Conservation (phyloP, 2,329 filamentous ascomycete genomes). For the Lizonia empirigonia region DNA sequence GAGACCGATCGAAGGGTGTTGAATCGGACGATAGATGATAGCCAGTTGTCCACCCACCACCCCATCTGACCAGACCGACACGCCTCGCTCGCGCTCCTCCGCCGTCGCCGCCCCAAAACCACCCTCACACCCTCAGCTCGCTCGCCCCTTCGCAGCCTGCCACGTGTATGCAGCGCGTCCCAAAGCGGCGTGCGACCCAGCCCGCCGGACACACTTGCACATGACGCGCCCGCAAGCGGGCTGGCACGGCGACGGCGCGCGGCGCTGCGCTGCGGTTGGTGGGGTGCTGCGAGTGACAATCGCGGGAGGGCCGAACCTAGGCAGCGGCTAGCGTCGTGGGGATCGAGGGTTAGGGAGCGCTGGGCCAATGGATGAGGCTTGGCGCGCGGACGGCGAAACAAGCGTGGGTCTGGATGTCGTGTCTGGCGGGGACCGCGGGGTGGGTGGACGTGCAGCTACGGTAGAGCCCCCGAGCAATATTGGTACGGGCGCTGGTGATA, state of each 20-base stretch:
- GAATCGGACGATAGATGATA: too few relatives aligned
- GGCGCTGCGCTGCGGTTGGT: slow-evolving; percentile 26
- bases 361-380: slow-evolving; percentile 41
- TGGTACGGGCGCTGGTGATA: slow-evolving; percentile 34
- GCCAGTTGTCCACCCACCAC: too few relatives aligned
- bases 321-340: slow-evolving; percentile 12
- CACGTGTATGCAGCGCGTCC: slow-evolving; percentile 42
- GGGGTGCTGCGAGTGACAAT: slow-evolving; percentile 12
- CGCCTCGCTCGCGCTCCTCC: slow-evolving; percentile 3
- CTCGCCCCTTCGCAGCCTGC: slow-evolving; percentile 39
- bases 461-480: too few relatives aligned
- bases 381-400: slow-evolving; percentile 43
- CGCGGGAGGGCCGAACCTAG: slow-evolving; percentile 22
- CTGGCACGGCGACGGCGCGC: slow-evolving; percentile 1
- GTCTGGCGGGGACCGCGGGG: slow-evolving; percentile 1
- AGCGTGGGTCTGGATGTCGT: slow-evolving; percentile 21
- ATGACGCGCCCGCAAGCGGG: slow-evolving; percentile 22
- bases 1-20: background rate
- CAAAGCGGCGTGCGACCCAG: slow-evolving; percentile 21
- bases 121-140: slow-evolving; percentile 16
- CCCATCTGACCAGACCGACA: too few relatives aligned
- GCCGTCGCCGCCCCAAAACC: background rate
- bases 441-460: slow-evolving; percentile 15
- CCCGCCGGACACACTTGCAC: slow-evolving; percentile 21
- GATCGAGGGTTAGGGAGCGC: slow-evolving; percentile 16